Evolutionary conservation across 768 basidiomycete species (phyloP), one percentile per base, ranked within the genome.

Genomic region (Trametes cubensis): DNA sequence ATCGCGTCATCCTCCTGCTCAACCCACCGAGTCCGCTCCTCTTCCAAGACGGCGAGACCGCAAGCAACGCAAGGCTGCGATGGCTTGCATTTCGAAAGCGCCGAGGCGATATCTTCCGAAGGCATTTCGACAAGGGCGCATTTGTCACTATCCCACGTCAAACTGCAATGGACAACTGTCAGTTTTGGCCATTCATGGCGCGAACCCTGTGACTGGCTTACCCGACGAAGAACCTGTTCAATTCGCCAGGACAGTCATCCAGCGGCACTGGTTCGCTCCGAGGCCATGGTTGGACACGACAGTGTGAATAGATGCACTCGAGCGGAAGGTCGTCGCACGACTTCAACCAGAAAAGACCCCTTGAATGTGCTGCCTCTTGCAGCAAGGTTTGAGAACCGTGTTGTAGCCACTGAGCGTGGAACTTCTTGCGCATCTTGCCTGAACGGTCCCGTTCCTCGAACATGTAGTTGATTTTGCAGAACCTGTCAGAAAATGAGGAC

Each of bases 331-430:
- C 77, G 47, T 82, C 84, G 65, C 90, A 92, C 6, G 78, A 75
- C 23, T 82, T 72, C 60, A 86, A 75, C 11, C 83, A 75, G 66
- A 81, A 88, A 0, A 91, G 75, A 0, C 81, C 78, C 60, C 83
- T 81, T 0, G 88, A 79, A 58, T 92, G 88, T 0, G 88, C 80
- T 0, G 81, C 79, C 66, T 92, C 85, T 65, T 89, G 85, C 1
- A 90, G 75, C 11, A 88, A 65, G 0, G 87, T 90, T 65, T 86
- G 84, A 20, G 79, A 83, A 11, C 85, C 85, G 74, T 89, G 90
- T 8, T 77, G 74, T 59, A 84, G 79, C 90, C 90, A 92, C 58
- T 88, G 86, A 0, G 81, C 88, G 71, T 92, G 90, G 57, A 88
- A 85, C 74, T 77, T 80, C 68, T 85, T 86, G 55, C 66, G 66